These are phyloP conservation scores for Paramecium caudatum DNA, from an alignment of 73 alveolate genomes.

Conservation along the genomic window DNA sequence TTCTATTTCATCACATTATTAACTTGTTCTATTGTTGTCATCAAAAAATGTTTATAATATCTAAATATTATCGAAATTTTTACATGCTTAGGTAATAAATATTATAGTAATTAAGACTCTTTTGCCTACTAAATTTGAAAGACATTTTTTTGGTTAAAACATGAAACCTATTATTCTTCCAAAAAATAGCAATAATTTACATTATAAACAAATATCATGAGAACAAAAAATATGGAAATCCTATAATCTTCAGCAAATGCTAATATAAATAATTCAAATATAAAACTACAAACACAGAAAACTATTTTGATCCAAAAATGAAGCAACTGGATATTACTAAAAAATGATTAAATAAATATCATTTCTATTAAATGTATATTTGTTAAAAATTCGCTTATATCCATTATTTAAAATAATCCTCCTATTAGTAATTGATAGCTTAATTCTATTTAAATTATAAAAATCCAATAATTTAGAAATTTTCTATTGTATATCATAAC, in stretches of 20 bases:
- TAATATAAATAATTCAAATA: background rate
- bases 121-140: background rate
- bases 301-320: conserved; percentile 27
- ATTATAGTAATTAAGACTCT: background rate
- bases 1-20: conserved; percentile 64
- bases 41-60: conserved; percentile 56
- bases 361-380: background rate
- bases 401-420: background rate
- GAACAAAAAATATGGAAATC: background rate
- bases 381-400: background rate
- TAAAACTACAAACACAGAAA: background rate
- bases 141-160: conserved; percentile 15
- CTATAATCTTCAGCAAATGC: background rate
- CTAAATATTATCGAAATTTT: background rate
- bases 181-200: conserved; percentile 7
- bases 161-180: conserved; percentile 20
- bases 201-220: background rate
- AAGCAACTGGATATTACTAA: background rate
- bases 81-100: conserved; percentile 49
- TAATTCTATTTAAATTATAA: background rate
- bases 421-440: background rate
- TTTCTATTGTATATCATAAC: background rate
- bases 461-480: background rate
- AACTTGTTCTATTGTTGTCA: conserved; percentile 62
- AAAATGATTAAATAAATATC: conserved; percentile 17